Evolutionary conservation across 768 basidiomycete genomes (phyloP).

Genomic region (Termitomyces sp.): DNA sequence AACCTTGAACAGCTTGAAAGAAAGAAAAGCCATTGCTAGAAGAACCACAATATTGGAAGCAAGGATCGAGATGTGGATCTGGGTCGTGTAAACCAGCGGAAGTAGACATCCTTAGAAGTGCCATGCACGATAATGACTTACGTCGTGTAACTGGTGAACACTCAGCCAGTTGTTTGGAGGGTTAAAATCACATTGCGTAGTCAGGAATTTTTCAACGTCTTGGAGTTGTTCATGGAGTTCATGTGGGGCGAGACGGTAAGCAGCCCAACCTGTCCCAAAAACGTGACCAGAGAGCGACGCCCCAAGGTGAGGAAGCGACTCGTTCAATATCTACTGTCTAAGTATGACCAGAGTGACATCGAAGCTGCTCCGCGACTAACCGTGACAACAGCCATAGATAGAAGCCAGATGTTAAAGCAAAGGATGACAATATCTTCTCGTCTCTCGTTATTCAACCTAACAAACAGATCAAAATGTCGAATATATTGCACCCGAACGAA

Average conservation of each 20-base stretch:
- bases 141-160: conserved; percentile 25
- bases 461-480: background rate
- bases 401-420: conserved; percentile 45
- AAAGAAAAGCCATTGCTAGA: conserved; percentile 34
- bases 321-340: conserved; percentile 39
- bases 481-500: background rate
- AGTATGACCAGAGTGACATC: background rate
- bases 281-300: conserved; percentile 45
- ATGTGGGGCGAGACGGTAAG: conserved; percentile 37
- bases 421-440: conserved; percentile 48
- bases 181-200: conserved; percentile 40
- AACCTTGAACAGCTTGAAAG: conserved; percentile 42
- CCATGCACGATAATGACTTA: conserved; percentile 22
- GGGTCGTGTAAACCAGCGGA: background rate
- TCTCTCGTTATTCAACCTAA: conserved; percentile 35
- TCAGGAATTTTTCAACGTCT: conserved; percentile 28
- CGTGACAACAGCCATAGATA: conserved; percentile 42
- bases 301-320: conserved; percentile 50
- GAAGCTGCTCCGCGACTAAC: conserved; percentile 26
- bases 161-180: conserved; percentile 44
- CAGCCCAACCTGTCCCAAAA: conserved; percentile 46
- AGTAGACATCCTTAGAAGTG: background rate
- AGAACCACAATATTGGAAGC: conserved; percentile 35
- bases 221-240: conserved; percentile 18
- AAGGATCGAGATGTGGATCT: conserved; percentile 36